Conservation (phyloP, 192 early-diverging fungal genomes). For the Gonapodya prolifera region DNA sequence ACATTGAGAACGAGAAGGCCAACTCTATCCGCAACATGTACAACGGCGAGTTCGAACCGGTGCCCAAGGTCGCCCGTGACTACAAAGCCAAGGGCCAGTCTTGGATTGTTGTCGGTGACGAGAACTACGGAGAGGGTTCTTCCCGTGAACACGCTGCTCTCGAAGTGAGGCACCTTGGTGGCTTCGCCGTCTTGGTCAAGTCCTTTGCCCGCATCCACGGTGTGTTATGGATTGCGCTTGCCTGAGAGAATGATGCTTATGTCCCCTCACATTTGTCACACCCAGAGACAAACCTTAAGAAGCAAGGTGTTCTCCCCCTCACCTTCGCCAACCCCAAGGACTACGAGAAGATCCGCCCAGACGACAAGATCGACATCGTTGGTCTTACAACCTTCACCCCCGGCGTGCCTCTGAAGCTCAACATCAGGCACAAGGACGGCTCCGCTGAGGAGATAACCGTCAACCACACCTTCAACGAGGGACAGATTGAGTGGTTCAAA, state of each 20-base stretch:
- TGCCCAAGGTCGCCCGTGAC: slow-evolving; percentile 84
- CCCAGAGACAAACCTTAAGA: slow-evolving; percentile 95
- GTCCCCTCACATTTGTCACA: neutral
- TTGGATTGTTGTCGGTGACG: slow-evolving; percentile 97
- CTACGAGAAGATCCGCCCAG: slow-evolving; percentile 80
- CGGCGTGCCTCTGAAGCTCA: slow-evolving; percentile 74
- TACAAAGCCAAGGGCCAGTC: slow-evolving; percentile 78
- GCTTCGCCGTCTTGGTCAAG: slow-evolving; percentile 86
- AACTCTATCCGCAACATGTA: slow-evolving; percentile 34
- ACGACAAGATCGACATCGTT: slow-evolving; percentile 76
- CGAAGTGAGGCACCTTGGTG: slow-evolving; percentile 90
- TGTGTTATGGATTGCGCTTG: slow-evolving; percentile 7
- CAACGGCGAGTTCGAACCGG: slow-evolving; percentile 58
- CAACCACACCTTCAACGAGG: slow-evolving; percentile 98
- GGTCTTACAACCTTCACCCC: slow-evolving; percentile 72
- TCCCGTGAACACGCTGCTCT: slow-evolving; percentile 98
- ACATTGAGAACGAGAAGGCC: slow-evolving; percentile 68
- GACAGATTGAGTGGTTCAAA: slow-evolving; percentile 99
- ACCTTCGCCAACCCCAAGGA: slow-evolving; percentile 89
- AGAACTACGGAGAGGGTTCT: slow-evolving; percentile 99
- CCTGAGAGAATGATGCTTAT: too few relatives aligned
- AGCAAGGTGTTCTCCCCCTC: slow-evolving; percentile 95
- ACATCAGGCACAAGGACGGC: slow-evolving; percentile 80
- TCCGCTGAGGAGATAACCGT: slow-evolving; percentile 60
- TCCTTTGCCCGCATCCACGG: slow-evolving; percentile 96